Percentiles rank a stretch among this genome's conserved stretches.
Conservation (phyloP, 2,329 filamentous ascomycete genomes). For the Beauveria bassiana region DNA sequence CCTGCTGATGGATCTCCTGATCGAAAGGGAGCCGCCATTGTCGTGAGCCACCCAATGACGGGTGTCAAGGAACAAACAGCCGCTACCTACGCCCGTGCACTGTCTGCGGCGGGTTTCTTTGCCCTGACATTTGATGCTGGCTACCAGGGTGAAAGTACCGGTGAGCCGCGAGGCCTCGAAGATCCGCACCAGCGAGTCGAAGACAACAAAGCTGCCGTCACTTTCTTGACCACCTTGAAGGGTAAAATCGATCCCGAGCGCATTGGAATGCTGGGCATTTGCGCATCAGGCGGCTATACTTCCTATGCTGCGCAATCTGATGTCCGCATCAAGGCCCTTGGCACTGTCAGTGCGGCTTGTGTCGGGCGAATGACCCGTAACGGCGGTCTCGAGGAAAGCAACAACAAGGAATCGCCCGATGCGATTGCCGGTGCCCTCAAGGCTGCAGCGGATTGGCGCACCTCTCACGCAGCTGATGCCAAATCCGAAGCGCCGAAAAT, state of each 20-base stretch:
- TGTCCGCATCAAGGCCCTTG: slow-evolving; percentile 28
- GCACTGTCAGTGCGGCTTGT: slow-evolving; percentile 22
- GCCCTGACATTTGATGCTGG: slow-evolving; percentile 26
- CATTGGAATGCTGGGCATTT: slow-evolving; percentile 32
- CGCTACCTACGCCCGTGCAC: slow-evolving; percentile 21
- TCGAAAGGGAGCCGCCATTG: slow-evolving; percentile 12
- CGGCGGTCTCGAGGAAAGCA: slow-evolving; percentile 9
- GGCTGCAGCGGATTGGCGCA: slow-evolving; percentile 8
- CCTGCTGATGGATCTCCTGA: slow-evolving; percentile 3
- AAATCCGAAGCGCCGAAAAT: neutral
- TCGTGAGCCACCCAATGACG: slow-evolving; percentile 23
- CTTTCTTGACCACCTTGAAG: slow-evolving; percentile 21
- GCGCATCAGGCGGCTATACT: slow-evolving; percentile 29
- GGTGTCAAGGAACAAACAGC: slow-evolving; percentile 31
- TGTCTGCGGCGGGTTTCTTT: slow-evolving; percentile 24
- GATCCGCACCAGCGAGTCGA: slow-evolving; percentile 28
- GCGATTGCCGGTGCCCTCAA: neutral
- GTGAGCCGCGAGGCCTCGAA: slow-evolving; percentile 28
- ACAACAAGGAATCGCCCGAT: neutral
- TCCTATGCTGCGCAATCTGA: slow-evolving; percentile 28
- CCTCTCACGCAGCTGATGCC: neutral
- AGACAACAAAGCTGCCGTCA: slow-evolving; percentile 27
- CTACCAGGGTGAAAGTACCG: slow-evolving; percentile 29
- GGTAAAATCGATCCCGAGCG: slow-evolving; percentile 20
- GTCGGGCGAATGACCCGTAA: slow-evolving; percentile 22